These are phyloP conservation scores for Wallacemonas sp. DNA, from an alignment of 208 protist genomes.

Conservation along the genomic window DNA sequence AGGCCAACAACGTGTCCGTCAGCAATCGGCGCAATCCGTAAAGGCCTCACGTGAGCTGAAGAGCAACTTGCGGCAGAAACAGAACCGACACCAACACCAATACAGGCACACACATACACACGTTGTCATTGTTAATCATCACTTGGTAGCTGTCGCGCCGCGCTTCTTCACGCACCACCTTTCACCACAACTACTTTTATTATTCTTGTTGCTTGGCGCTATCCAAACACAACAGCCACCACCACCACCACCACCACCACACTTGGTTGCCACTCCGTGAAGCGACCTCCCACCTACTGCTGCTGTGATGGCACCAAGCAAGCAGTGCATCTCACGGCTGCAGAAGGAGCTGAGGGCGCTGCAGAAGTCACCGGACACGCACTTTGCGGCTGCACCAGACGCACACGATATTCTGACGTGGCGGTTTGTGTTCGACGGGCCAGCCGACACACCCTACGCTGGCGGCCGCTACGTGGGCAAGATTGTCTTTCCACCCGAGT, in stretches of 20 bases:
- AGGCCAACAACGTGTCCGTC: too few species aligned
- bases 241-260: too few species aligned
- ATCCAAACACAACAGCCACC: too few species aligned
- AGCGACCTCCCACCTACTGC: too few species aligned
- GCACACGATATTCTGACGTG: conserved; percentile 94
- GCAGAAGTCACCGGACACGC: conserved; percentile 22
- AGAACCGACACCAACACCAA: background rate
- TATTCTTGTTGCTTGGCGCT: too few species aligned
- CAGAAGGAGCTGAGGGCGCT: conserved; percentile 65
- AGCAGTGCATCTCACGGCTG: conserved; percentile 9
- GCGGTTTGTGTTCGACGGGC: conserved; percentile 56
- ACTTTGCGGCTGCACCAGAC: conserved; percentile 47
- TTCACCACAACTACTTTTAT: too few species aligned
- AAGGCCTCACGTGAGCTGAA: background rate
- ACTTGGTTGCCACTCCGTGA: too few species aligned
- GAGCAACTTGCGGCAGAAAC: background rate
- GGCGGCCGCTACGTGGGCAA: conserved; percentile 97
- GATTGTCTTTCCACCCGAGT: conserved; percentile 94
- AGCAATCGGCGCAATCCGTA: too few species aligned
- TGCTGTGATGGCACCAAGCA: conserved; percentile 11
- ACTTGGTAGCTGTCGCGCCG: too few species aligned
- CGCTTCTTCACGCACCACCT: too few species aligned
- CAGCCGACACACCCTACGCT: conserved; percentile 33
- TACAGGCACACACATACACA: background rate
- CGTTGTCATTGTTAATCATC: too few species aligned